A percentile compares a stretch with the other conserved stretches of the same genome.
phyloP scores from a whole-genome alignment of 2,329 filamentous ascomycete genomes.

The Onygenales sp. region DNA sequence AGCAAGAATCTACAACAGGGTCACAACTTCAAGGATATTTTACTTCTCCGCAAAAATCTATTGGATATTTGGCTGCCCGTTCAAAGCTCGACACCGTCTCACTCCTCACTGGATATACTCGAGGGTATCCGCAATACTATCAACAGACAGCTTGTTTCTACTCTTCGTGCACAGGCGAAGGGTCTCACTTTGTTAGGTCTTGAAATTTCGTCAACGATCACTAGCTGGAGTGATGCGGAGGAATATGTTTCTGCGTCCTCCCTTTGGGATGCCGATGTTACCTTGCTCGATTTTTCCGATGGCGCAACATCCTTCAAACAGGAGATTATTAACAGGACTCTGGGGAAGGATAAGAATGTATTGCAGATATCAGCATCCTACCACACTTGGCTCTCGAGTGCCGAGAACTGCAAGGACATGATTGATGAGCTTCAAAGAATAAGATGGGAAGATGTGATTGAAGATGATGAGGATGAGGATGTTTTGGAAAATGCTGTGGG shows the following conservation, averaged over 20 bases:
- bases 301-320: constrained; percentile 61
- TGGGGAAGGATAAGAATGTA: constrained; percentile 62
- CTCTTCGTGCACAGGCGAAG: constrained; percentile 54
- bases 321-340: constrained; percentile 57
- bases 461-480: constrained; percentile 32
- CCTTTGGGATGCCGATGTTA: constrained; percentile 59
- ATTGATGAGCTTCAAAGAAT: constrained; percentile 26
- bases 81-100: constrained; percentile 50
- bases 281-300: constrained; percentile 55
- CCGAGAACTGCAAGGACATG: constrained; percentile 41
- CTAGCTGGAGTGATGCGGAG: constrained; percentile 48
- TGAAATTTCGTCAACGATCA: constrained; percentile 53
- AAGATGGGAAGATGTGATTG: constrained; percentile 29
- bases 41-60: constrained; percentile 59
- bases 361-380: constrained; percentile 55
- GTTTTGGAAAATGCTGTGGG: constrained; percentile 23
- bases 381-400: constrained; percentile 61
- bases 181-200: constrained; percentile 57
- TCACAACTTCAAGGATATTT: constrained; percentile 58
- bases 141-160: constrained; percentile 55
- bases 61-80: constrained; percentile 65
- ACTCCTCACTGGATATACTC: constrained; percentile 52
- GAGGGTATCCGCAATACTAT: constrained; percentile 59
- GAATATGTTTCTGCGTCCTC: constrained; percentile 36
- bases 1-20: constrained; percentile 50